Evolutionary conservation across 306 rosid species (phyloP), one percentile per base, ranked within the genome.

Genomic region (Gastrolobium villosum): DNA sequence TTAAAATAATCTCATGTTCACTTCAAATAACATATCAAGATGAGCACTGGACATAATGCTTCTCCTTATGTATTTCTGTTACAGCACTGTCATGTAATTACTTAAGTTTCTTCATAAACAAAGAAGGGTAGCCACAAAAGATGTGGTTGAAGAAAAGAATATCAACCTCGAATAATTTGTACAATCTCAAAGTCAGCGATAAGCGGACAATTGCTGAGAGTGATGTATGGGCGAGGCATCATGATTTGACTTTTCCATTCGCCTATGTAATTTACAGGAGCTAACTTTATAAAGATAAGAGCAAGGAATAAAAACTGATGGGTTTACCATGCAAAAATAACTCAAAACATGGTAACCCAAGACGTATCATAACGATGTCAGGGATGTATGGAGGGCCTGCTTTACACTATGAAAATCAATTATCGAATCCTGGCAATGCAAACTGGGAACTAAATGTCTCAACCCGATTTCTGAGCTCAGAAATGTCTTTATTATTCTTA

Each of bases 401-500:
- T 81, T 66, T 70, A 46, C 36, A 34, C 2, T 43, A 20, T 49
- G 78, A 39, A 68, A 66, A 71, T 89, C 82, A 88, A 31, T 41
- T 72, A 75, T 91, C 95, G 72, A 88, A 88, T 82, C 96, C 98
- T 9, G 99, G 98, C 97, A 91, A 86, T 43, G 89, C 91, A 72
- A 90, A 88, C 82, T 87, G 92, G 48, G 89, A 83, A 70, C 94
- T 91, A 80, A 92, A 92, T 45, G 86, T 50, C 84, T 92, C 97
- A 11, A 92, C 92, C 6, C 88, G 88, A 78, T 79, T 89, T 72
- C 77, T 76, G 48, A 91, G 98, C 40, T 90, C 93, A 39, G 70
- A 34, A 43, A 92, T 72, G 61, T 92, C 96, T 79, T 88, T 87
- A 65, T 82, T 85, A 75, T 82, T 88, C 79, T 82, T 83, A 77